Evolutionary conservation across 2,329 filamentous ascomycete genomes (phyloP), one percentile per base, ranked within the genome.

Genomic region (Arthrobotrys iridis): DNA sequence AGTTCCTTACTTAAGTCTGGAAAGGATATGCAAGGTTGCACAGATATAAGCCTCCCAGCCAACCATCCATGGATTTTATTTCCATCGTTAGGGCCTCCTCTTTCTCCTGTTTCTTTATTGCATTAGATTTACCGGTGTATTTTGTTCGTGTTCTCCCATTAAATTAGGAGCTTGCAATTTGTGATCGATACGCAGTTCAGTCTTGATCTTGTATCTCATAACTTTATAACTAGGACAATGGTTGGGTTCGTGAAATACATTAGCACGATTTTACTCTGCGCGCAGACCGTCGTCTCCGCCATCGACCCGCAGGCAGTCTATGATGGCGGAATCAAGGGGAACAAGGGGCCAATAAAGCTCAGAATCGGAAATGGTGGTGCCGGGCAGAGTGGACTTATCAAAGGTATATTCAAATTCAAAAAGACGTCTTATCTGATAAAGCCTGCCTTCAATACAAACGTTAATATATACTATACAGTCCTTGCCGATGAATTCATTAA

Each of bases 401-500:
- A 80, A 74, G 81, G 81, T 81, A 64, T 11, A 20, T 28, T 10
- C 8, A 18, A 22, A 13, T 11, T 11, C 70, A n/a, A n/a, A n/a
- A n/a, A n/a, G n/a, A n/a, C n/a, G n/a, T n/a, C n/a, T n/a, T n/a
- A n/a, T n/a, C 40, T 52, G 22, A 30, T 37, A 37, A 6, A 37
- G 33, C 33, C 13, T 37, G 33, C 6, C 33, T 13, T 6, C 13
- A 6, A 37, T 37, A 37, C 13, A 37, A 37, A 37, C 13, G 6
- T 13, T 30, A 46, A 24, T n/a, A 13, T 15, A 6, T 13, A 13
- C 55, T 41, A 37, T 33, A 46, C 52, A 81, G 82, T 74, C 2
- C 80, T 84, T 11, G 81, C 82, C 13, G 80, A 83, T 60, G 79
- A 76, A 1, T 84, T 83, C 70, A 83, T 84, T 26, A 48, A 81